Evolutionary conservation across 1,284 basidiomycete genomes (phyloP).

Genomic region (Hortiboletus rubellus): DNA sequence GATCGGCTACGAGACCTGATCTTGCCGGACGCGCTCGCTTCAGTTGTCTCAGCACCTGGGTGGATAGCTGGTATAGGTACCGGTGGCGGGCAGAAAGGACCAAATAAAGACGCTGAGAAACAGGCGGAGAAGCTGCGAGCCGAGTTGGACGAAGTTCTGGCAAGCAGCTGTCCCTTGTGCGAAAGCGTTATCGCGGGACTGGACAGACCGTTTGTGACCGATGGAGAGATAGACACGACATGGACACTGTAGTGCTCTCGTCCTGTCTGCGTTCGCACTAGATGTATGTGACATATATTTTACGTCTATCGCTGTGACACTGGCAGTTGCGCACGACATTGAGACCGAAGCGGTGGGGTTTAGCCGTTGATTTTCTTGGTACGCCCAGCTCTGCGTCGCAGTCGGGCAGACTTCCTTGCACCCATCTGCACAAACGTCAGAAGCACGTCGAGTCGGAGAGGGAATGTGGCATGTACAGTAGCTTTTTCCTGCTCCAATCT

Average conservation of each 20-base stretch:
- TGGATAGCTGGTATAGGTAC: constrained; percentile 65
- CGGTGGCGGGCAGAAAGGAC: constrained; percentile 46
- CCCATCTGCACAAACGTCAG: constrained; percentile 59
- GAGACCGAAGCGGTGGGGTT: constrained; percentile 18
- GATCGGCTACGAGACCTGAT: constrained; percentile 89
- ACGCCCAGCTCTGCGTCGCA: constrained; percentile 67
- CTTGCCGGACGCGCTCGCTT: constrained; percentile 85
- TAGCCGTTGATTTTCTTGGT: constrained; percentile 76
- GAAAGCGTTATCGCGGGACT: constrained; percentile 83
- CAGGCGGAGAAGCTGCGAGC: constrained; percentile 68
- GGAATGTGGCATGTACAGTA: constrained; percentile 44
- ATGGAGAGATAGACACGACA: constrained; percentile 78
- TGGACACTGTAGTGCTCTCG: constrained; percentile 64
- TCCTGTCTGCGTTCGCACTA: background rate
- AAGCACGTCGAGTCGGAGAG: constrained; percentile 1
- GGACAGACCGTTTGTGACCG: constrained; percentile 82
- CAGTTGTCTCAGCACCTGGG: constrained; percentile 62
- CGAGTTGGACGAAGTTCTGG: constrained; percentile 86
- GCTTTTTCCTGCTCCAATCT: constrained; percentile 72
- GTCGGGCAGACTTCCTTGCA: constrained; percentile 68
- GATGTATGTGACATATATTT: constrained; percentile 5
- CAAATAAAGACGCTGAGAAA: constrained; percentile 55
- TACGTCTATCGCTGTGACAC: constrained; percentile 2
- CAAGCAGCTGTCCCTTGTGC: constrained; percentile 87
- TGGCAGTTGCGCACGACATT: background rate